Evolutionary conservation across 2,329 filamentous ascomycete genomes (phyloP), one percentile per base, ranked within the genome.

Genomic region (Dryadomyces quercus-mongolicae): DNA sequence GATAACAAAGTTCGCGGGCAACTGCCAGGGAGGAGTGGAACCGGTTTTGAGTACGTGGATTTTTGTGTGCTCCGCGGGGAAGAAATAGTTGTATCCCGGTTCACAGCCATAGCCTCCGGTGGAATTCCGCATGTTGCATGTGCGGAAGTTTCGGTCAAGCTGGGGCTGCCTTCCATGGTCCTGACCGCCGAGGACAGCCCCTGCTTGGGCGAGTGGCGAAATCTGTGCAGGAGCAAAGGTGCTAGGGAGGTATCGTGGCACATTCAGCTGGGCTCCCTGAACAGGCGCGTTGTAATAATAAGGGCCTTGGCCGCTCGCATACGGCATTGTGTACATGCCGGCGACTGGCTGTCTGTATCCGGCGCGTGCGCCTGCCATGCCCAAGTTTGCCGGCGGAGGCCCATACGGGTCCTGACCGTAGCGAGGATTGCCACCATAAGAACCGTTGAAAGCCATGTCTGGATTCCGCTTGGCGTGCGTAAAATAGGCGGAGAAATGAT

Each of bases 11-110:
- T 68, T 71, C 20, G 65, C 61, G 0, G 66, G 71, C 7, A 74
- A 64, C 58, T 75, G 71, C 80, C 80, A 84, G 0, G 81, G 81
- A 0, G 75, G 69, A 0, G 64, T 69, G 16, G 66, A 52, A 1
- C 61, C 60, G 9, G 73, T 71, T 58, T 74, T 74, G 64, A 85
- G 72, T 2, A 84, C 70, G 60, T 83, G 78, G 7, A 83, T 68
- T 58, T 79, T 82, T 34, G 77, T 79, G 63, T 83, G 77, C 58
- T 77, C 71, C 0, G 68, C 61, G 0, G 78, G 74, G 66, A 82
- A 84, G 62, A 82, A 75, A 65, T 82, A 81, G 67, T 81, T 80
- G 68, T 82, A 84, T 2, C 80, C 81, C 0, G 77, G 78, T 60
- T 83, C 80, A 56, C 76, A 76, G 44, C 80, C 78, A 1, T 75